These are phyloP conservation scores for Aspergillus diversus DNA, from an alignment of 495 filamentous ascomycete genomes.

Conservation along the genomic window DNA sequence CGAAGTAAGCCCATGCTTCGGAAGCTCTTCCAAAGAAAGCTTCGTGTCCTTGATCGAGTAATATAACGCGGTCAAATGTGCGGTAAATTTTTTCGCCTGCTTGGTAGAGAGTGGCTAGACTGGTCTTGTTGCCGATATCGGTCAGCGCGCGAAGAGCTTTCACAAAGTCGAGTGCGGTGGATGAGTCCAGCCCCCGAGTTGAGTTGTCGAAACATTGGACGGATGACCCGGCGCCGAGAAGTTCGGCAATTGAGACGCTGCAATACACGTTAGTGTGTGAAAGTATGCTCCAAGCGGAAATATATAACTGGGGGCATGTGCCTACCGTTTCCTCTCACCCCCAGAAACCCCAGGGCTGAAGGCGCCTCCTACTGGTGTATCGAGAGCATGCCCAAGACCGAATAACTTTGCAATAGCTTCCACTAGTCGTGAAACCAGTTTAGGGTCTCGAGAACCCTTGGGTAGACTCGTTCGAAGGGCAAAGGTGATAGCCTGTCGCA, in stretches of 20 bases:
- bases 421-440: not conserved
- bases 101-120: slow-evolving; percentile 58
- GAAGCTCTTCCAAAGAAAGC: slow-evolving; percentile 60
- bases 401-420: slow-evolving; percentile 8
- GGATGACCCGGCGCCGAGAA: slow-evolving; percentile 59
- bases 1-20: slow-evolving; percentile 66
- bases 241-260: slow-evolving; percentile 65
- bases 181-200: slow-evolving; percentile 62
- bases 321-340: slow-evolving; percentile 13
- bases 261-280: not conserved
- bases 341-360: slow-evolving; percentile 13
- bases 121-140: slow-evolving; percentile 43
- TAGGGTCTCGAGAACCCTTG: not conserved
- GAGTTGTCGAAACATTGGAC: slow-evolving; percentile 65
- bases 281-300: not conserved
- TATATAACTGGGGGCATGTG: not conserved
- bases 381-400: slow-evolving; percentile 2
- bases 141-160: slow-evolving; percentile 51
- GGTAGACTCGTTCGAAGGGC: slow-evolving; percentile 1
- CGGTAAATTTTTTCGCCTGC: slow-evolving; percentile 64
- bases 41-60: slow-evolving; percentile 63
- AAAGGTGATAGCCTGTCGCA: slow-evolving; percentile 12
- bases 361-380: slow-evolving; percentile 4
- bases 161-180: slow-evolving; percentile 57
- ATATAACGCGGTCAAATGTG: slow-evolving; percentile 65